Conservation (phyloP, 1,284 basidiomycete genomes). For the Entoloma clypeatum region DNA sequence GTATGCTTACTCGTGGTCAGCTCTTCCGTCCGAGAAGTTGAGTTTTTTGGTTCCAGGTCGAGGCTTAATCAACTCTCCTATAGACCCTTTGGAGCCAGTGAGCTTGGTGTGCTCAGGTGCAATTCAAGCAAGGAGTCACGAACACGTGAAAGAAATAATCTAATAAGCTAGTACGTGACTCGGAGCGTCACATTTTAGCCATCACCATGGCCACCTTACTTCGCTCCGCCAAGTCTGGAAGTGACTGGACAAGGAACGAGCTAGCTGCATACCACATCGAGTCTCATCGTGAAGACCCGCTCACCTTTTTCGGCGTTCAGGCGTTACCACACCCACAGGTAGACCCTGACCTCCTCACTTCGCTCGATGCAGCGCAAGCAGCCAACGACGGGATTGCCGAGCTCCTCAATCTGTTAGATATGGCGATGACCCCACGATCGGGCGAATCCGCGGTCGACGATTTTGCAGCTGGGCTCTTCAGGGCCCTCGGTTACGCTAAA, state of each 20-base stretch:
- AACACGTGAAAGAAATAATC: no score
- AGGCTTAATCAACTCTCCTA: no score
- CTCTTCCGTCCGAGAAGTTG: no score
- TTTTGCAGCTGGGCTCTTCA: not conserved
- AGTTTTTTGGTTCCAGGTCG: no score
- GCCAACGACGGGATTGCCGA: not conserved
- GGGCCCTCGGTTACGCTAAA: not conserved
- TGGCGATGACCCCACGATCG: not conserved
- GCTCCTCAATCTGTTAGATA: slow-evolving; percentile 1
- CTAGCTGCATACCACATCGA: slow-evolving; percentile 6
- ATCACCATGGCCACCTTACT: not conserved
- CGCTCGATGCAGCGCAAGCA: not conserved
- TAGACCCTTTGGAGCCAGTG: no score
- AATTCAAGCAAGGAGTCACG: no score
- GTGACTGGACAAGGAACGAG: slow-evolving; percentile 1
- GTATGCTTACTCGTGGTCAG: no score
- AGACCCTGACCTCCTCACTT: not conserved
- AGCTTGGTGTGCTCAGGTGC: no score
- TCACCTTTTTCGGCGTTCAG: slow-evolving; percentile 2
- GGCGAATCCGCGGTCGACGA: slow-evolving; percentile 1
- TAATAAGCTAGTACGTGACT: no score
- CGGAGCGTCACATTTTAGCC: no score
- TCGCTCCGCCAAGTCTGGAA: slow-evolving; percentile 7
- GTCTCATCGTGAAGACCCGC: not conserved
- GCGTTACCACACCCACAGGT: slow-evolving; percentile 4